phyloP scores from a whole-genome alignment of 1,139 yeast species.

The Saccharomyces hybrid region DNA sequence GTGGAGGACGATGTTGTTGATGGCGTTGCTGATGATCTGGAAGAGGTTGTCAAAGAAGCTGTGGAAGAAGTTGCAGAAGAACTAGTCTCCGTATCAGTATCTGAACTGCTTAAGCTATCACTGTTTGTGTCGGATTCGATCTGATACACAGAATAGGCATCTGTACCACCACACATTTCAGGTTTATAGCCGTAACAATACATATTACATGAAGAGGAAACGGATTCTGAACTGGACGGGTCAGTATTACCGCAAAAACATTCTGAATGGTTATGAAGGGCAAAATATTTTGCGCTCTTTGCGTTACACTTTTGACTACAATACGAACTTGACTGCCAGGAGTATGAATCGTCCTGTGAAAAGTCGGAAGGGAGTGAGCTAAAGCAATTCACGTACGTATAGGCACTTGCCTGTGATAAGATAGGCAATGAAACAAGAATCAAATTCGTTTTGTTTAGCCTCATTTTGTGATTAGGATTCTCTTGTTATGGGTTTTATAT shows the following conservation, averaged over 20 bases:
- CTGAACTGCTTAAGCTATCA: neutral
- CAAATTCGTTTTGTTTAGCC: neutral
- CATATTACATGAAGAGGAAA: conserved; percentile 28
- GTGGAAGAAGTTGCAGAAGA: conserved; percentile 1
- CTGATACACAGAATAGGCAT: conserved; percentile 34
- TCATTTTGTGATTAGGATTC: neutral
- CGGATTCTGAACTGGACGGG: conserved; percentile 32
- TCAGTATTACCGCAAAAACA: conserved; percentile 48
- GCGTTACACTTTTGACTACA: conserved; percentile 40
- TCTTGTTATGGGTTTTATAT: neutral
- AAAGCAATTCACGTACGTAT: conserved; percentile 28
- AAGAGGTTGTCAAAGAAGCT: neutral
- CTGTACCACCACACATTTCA: conserved; percentile 39
- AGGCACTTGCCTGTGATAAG: conserved; percentile 6
- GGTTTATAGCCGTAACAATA: conserved; percentile 33
- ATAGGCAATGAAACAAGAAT: neutral
- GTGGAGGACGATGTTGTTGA: conserved; percentile 3
- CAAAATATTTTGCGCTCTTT: conserved; percentile 41
- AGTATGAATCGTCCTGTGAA: conserved; percentile 33
- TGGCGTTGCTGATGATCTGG: neutral
- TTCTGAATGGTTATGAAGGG: conserved; percentile 41
- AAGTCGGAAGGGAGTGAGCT: conserved; percentile 35
- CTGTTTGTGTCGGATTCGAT: conserved; percentile 23
- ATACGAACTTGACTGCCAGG: conserved; percentile 40
- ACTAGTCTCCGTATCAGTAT: neutral